phyloP scores from a whole-genome alignment of 441 rosid species.

The Gossypium schwendimanii region DNA sequence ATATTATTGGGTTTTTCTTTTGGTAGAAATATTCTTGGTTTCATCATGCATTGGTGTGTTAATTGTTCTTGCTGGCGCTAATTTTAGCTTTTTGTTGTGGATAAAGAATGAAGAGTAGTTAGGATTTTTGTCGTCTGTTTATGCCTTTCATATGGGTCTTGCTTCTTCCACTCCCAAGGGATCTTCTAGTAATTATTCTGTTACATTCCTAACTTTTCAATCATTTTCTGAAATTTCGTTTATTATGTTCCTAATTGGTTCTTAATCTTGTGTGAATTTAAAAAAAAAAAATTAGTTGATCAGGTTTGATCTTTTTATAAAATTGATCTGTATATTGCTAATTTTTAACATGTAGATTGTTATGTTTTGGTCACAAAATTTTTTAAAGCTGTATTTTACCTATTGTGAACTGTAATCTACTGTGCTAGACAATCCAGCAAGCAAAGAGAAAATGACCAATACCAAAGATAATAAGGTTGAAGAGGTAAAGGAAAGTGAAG shows the following conservation, averaged over 20 bases:
- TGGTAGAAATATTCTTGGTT: background rate
- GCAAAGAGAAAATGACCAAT: background rate
- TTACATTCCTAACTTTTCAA: background rate
- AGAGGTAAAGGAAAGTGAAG: constrained; percentile 27
- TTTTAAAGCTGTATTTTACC: background rate
- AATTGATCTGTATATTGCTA: background rate
- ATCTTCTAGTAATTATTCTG: background rate
- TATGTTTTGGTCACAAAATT: background rate
- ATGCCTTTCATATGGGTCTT: constrained; percentile 2
- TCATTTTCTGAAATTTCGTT: background rate
- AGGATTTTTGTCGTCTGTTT: background rate
- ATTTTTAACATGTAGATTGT: background rate
- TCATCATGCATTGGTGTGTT: background rate
- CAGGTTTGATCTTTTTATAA: background rate
- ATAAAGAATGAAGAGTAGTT: no score
- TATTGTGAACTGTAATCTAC: background rate
- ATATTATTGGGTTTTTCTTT: background rate
- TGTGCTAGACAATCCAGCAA: background rate
- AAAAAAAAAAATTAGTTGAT: background rate
- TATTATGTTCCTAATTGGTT: background rate
- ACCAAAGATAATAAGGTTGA: background rate
- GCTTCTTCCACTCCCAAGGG: constrained; percentile 1
- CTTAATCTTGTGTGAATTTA: background rate
- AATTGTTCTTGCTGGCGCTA: background rate
- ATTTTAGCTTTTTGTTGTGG: constrained; percentile 5